A percentile compares a stretch with the other conserved stretches of the same genome.
Conservation (phyloP, 495 filamentous ascomycete genomes). For the Terfezia boudieri region DNA sequence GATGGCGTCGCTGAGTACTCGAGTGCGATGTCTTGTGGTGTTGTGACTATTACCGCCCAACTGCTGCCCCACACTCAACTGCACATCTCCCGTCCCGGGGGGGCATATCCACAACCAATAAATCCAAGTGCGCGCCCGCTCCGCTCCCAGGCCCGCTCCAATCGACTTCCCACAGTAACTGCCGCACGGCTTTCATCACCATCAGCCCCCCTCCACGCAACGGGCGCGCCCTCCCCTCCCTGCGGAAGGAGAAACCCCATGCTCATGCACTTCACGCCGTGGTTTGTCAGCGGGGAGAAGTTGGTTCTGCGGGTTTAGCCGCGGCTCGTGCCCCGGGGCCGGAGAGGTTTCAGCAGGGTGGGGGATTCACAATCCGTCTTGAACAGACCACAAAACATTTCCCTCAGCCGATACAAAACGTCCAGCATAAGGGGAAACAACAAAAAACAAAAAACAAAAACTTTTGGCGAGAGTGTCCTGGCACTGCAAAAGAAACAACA, state of each 20-base stretch:
- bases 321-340: conserved; percentile 33
- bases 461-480: no score
- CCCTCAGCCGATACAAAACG: no score
- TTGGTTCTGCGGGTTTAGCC: conserved; percentile 46
- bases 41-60: conserved; percentile 75
- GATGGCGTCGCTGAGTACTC: conserved; percentile 72
- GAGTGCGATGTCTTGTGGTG: conserved; percentile 75
- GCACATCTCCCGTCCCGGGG: conserved; percentile 88
- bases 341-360: conserved; percentile 59
- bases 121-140: conserved; percentile 30
- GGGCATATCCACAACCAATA: conserved; percentile 77
- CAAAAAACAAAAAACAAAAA: no score
- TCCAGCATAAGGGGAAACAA: no score
- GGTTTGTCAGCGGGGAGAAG: conserved; percentile 78
- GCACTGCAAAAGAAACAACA: no score
- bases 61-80: conserved; percentile 84
- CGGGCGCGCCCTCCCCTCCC: conserved; percentile 41
- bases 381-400: no score
- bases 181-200: conserved; percentile 93
- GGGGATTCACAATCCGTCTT: no score
- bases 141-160: conserved; percentile 37
- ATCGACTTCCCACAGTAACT: conserved; percentile 79
- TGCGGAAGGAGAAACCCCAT: conserved; percentile 67
- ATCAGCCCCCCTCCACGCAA: conserved; percentile 96
- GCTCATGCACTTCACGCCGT: conserved; percentile 92